Base-by-base conservation (phyloP, 768 basidiomycete species). In the Candolleomyces efflorescens region DNA sequence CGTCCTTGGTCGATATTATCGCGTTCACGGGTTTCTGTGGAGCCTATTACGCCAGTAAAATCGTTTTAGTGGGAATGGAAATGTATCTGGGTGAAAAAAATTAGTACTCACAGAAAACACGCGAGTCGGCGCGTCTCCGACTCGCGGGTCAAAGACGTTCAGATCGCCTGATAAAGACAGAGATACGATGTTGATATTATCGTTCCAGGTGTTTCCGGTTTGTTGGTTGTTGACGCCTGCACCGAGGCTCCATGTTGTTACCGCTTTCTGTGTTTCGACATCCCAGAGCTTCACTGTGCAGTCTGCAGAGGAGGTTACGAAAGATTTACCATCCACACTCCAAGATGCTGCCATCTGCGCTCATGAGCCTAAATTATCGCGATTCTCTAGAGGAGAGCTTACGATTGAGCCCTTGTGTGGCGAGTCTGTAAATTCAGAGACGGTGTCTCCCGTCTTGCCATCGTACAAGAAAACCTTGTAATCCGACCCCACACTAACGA, bases 201-300 rank as follows among this genome's bases (percentile, higher is more conserved):
- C 83, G 53, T 78, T 86, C 92, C 92, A 97, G n/a, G 84, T 82
- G 62, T 89, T 90, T 26, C 95, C 95, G 24, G 91, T 78, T 75
- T 98, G 95, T 67, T 98, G 95, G 62, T 89, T 73, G 26, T 78
- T 74, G 26, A 96, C 73, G n/a, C 84, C 88, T 37, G 83, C 71
- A 11, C 92, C 93, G 18, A 94, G 70, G 1, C 78, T 80, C 85
- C 89, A 95, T 1, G 83, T 83, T 15, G 78, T 82, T 20, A 80
- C 73, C 7, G 81, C 78, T 67, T 92, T 90, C 59, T 79, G 79
- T 0, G 85, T 79, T 64, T 87, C 82, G 0, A 87, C 83, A 63
- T 97, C 93, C 94, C 94, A 98, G 3, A 96, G 72, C 65, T 91
- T 92, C 53, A 95, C 92, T 2, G 89, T 89, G 58, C 89, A 82